Evolutionary conservation across 257 asterid species (phyloP).

Genomic region (Parsonsia alboflavescens): DNA sequence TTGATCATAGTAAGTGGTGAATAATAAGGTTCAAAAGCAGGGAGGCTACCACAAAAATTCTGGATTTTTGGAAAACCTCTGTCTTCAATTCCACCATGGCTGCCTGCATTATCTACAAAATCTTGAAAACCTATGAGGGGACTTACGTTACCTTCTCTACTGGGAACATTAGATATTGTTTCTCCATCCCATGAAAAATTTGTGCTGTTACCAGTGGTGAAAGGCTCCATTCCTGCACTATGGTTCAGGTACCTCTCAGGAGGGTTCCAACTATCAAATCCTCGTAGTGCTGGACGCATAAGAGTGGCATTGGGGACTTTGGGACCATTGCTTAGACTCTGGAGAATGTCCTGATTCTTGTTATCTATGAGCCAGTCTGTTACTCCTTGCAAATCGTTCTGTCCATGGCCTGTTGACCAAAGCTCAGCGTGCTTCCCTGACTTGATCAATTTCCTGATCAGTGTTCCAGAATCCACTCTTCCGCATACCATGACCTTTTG

Average conservation of each 20-base stretch:
- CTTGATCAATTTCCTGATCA: conserved; percentile 27
- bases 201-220: conserved; percentile 14
- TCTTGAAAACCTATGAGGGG: conserved; percentile 15
- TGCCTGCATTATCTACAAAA: background rate
- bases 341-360: conserved; percentile 20
- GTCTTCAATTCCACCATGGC: conserved; percentile 15
- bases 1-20: conserved; percentile 21
- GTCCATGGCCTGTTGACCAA: conserved; percentile 23
- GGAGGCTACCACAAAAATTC: conserved; percentile 16
- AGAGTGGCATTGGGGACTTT: conserved; percentile 15
- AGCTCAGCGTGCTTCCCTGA: conserved; percentile 63
- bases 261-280: conserved; percentile 17
- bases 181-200: conserved; percentile 23
- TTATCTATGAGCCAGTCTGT: conserved; percentile 17
- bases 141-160: conserved; percentile 15
- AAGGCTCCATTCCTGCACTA: conserved; percentile 9
- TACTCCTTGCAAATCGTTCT: conserved; percentile 10
- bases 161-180: conserved; percentile 11
- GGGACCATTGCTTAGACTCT: conserved; percentile 14
- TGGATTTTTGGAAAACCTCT: conserved; percentile 19
- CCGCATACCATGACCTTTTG: conserved; percentile 31
- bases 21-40: conserved; percentile 20
- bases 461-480: conserved; percentile 30
- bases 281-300: conserved; percentile 12
- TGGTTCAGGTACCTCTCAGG: conserved; percentile 19